Base-by-base conservation (phyloP, 2,329 filamentous ascomycete genomes). In the Endoconidiophora polonica region DNA sequence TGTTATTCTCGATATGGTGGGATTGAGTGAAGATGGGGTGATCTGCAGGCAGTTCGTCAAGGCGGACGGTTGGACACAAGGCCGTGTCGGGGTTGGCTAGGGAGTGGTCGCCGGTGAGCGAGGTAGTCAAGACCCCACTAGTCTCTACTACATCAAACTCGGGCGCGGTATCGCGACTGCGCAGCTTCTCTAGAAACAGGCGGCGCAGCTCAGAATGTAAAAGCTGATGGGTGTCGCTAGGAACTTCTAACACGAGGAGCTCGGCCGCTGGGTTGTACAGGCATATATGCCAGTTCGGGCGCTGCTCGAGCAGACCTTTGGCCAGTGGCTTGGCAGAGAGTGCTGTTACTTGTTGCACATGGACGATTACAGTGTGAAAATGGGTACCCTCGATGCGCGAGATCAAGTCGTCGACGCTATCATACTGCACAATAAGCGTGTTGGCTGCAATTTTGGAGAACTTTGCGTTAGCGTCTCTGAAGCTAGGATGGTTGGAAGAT, bases 401-500 rank as follows among this genome's bases (percentile, higher is more conserved):
- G 24, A 38, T 46, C 14, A 51, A 38, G 22, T 51, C 49, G 12
- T 51, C 49, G 26, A 51, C 38, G 24, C 36, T 42, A 38, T 51
- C 49, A 46, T 51, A 51, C 24, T 51, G 49, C 22, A 51, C 49
- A 16, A 51, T 51, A 14, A 46, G 20, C 29, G 49, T 51, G 39
- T 46, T 45, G 36, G 49, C 49, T 51, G 49, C 24, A 23, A 51
- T 44, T 45, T 40, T 39, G n/a, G 49, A 46, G 37, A n/a, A 39
- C 29, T 33, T 33, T 7, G 42, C 29, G 49, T 51, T 40, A 51
- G 49, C 20, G 42, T 24, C n/a, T 45, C 16, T 45, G 16, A 29
- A 12, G 6, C 9, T 45, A 18, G 20, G 24, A 26, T 45, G 43
- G 43, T 18, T 45, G 43, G 16, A 16, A 12, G 41, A 43, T 24